Evolutionary conservation across 352 stramenopile species (phyloP).

Genomic region (Phytophthora hibernalis): DNA sequence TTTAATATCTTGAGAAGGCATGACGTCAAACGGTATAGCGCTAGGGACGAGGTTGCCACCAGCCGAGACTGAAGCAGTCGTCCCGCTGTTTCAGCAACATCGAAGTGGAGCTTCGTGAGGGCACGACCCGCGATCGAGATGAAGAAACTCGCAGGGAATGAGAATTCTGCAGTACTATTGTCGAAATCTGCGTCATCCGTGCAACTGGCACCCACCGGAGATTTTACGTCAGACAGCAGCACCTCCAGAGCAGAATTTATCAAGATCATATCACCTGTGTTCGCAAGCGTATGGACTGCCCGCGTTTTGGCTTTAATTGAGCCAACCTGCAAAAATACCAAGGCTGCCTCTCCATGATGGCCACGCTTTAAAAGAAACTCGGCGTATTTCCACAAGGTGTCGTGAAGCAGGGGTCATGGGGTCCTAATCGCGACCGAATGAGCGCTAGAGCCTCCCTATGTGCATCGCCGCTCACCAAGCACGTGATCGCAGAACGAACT

Average conservation of each 20-base stretch:
- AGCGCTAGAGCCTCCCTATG: slow-evolving; percentile 70
- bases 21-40: slow-evolving; percentile 19
- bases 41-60: slow-evolving; percentile 2
- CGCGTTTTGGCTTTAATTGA: slow-evolving; percentile 28
- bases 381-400: slow-evolving; percentile 49
- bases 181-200: background rate
- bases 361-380: slow-evolving; percentile 46
- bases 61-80: slow-evolving; percentile 28
- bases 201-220: background rate
- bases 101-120: slow-evolving; percentile 26
- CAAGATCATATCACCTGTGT: slow-evolving; percentile 36
- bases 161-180: slow-evolving; percentile 14
- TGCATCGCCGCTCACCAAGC: slow-evolving; percentile 45
- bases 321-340: slow-evolving; percentile 35
- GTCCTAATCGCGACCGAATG: slow-evolving; percentile 49
- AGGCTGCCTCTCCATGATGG: slow-evolving; percentile 41
- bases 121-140: slow-evolving; percentile 43
- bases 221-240: slow-evolving; percentile 11
- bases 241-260: slow-evolving; percentile 46
- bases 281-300: slow-evolving; percentile 43
- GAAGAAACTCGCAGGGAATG: slow-evolving; percentile 52
- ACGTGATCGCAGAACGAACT: slow-evolving; percentile 52
- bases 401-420: slow-evolving; percentile 45
- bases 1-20: slow-evolving; percentile 41
- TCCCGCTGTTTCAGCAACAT: slow-evolving; percentile 45